Percentiles rank a stretch among this genome's conserved stretches.
Conservation (phyloP, 495 filamentous ascomycete genomes). For the Penicillium goetzii region DNA sequence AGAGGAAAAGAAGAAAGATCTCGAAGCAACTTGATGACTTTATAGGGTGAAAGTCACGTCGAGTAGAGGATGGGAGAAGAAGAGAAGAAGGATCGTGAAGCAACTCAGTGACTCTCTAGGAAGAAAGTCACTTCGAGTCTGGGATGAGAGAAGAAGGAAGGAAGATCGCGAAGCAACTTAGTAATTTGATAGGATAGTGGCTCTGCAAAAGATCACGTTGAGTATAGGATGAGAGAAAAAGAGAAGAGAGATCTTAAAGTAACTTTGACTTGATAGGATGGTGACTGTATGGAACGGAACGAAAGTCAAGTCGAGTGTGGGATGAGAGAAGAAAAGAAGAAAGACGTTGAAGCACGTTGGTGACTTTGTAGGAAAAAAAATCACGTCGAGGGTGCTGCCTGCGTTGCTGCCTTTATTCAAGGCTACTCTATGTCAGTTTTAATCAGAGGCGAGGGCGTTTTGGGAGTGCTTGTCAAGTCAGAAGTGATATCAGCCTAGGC, state of each 20-base stretch:
- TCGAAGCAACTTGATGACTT: neutral
- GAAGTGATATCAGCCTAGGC: neutral
- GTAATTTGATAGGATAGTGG: neutral
- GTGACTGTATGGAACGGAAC: neutral
- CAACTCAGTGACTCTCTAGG: neutral
- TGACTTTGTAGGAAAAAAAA: neutral
- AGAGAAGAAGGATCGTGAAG: neutral
- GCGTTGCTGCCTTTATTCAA: too few relatives aligned
- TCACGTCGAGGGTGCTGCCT: neutral
- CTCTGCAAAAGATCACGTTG: neutral
- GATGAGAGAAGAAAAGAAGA: neutral
- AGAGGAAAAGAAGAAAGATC: neutral
- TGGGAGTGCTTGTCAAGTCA: neutral
- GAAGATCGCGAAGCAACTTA: neutral
- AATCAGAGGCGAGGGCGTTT: neutral
- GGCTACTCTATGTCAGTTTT: neutral
- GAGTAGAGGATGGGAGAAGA: neutral
- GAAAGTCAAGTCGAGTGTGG: too few relatives aligned
- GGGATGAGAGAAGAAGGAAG: neutral
- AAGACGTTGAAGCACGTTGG: neutral
- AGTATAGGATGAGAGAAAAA: neutral
- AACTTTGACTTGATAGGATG: too few relatives aligned
- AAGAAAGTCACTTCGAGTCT: neutral
- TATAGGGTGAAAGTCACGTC: neutral
- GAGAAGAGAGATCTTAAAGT: neutral